These are phyloP conservation scores for Grosmannia serpens DNA, from an alignment of 2,329 filamentous ascomycete genomes.

Conservation along the genomic window DNA sequence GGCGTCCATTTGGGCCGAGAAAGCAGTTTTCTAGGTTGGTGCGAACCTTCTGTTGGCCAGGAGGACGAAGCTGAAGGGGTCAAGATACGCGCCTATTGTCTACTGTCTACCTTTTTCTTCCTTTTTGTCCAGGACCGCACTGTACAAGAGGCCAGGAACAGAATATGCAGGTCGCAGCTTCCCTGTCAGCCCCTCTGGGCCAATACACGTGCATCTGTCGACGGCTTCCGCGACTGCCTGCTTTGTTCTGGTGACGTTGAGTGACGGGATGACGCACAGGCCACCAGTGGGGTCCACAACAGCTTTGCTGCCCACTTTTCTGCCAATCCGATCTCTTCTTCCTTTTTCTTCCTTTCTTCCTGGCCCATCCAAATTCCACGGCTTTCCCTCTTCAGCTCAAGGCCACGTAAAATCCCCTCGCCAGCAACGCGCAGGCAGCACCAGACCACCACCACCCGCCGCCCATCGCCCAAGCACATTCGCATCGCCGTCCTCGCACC, in stretches of 20 bases:
- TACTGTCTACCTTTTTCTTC: too few relatives aligned
- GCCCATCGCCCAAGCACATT: background rate
- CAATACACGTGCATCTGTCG: background rate
- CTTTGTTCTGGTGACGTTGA: background rate
- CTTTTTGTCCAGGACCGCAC: too few relatives aligned
- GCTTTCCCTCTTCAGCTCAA: background rate
- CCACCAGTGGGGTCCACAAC: background rate
- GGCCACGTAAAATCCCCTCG: conserved; percentile 2
- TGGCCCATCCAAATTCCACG: background rate
- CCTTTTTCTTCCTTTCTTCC: background rate
- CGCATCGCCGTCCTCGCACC: background rate
- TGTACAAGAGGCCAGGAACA: background rate
- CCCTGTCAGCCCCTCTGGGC: background rate
- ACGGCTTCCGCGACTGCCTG: background rate
- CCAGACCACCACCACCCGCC: background rate
- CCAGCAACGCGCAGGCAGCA: background rate
- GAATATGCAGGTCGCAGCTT: background rate
- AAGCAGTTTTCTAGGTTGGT: too few relatives aligned
- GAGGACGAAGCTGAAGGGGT: background rate
- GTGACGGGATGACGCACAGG: background rate
- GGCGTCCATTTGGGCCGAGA: too few relatives aligned
- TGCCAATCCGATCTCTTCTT: background rate
- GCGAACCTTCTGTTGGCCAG: too few relatives aligned
- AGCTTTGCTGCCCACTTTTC: conserved; percentile 1
- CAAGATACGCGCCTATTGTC: too few relatives aligned